A percentile compares a stretch with the other conserved stretches of the same genome.
Conservation (phyloP, 352 stramenopile species). For the Globisporangium apiculatum region DNA sequence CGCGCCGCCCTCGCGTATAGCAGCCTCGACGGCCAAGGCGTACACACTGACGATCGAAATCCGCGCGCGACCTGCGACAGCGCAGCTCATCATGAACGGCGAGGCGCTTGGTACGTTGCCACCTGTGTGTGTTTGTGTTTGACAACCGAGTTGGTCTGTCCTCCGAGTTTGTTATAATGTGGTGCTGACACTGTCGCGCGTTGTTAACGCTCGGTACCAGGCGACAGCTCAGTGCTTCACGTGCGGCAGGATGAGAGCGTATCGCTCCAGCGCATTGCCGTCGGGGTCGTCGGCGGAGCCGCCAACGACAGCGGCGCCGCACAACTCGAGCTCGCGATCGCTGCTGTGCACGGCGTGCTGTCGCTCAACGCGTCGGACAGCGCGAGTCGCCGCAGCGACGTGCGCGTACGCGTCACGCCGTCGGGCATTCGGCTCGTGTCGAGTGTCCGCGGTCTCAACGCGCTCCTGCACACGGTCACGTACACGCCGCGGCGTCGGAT, state of each 20-base stretch:
- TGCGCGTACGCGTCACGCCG: not conserved
- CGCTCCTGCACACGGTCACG: conserved; percentile 13
- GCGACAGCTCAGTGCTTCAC: conserved; percentile 1
- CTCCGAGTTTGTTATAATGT: no score
- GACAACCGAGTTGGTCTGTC: not conserved
- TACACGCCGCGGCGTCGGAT: conserved; percentile 28
- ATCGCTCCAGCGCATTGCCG: conserved; percentile 5
- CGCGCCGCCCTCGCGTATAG: no score
- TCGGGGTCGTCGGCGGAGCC: not conserved
- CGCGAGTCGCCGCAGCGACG: not conserved
- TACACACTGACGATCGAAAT: conserved; percentile 4
- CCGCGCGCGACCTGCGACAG: conserved; percentile 1
- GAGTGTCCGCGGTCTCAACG: conserved; percentile 5
- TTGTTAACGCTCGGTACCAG: not conserved
- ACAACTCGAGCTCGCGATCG: conserved; percentile 7
- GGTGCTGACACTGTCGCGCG: no score
- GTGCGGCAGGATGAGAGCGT: not conserved
- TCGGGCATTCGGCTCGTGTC: conserved; percentile 4
- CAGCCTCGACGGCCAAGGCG: not conserved
- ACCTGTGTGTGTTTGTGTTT: not conserved
- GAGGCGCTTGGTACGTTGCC: conserved; percentile 1
- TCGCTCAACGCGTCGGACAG: not conserved
- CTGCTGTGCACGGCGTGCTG: conserved; percentile 6
- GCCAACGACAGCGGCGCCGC: not conserved
- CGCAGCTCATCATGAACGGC: not conserved